These are phyloP conservation scores for Prunus mongolica DNA, from an alignment of 306 rosid genomes.

Conservation along the genomic window DNA sequence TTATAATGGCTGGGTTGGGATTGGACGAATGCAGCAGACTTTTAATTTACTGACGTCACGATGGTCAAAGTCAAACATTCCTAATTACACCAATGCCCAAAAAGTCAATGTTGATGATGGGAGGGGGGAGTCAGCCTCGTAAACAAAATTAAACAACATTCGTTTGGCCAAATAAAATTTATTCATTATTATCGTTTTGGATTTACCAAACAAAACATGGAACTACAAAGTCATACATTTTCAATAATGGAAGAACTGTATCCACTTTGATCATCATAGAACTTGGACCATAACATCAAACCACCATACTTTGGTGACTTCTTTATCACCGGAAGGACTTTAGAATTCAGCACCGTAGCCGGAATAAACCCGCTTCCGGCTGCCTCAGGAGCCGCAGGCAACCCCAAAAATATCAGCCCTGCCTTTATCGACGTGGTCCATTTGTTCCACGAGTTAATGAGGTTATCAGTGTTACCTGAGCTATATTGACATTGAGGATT, in stretches of 20 bases:
- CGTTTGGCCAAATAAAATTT: background rate
- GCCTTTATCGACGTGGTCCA: conserved; percentile 45
- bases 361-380: conserved; percentile 70
- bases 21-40: too few relatives aligned
- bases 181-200: background rate
- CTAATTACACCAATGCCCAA: background rate
- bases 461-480: conserved; percentile 42
- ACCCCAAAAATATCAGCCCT: conserved; percentile 46
- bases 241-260: conserved; percentile 41
- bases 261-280: conserved; percentile 43
- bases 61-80: background rate
- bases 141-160: background rate
- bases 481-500: conserved; percentile 38
- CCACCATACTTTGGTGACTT: conserved; percentile 61
- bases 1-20: too few relatives aligned
- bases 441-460: conserved; percentile 49
- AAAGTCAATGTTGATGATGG: too few relatives aligned
- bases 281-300: conserved; percentile 75
- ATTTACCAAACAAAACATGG: background rate
- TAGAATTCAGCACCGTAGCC: conserved; percentile 40
- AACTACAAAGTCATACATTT: conserved; percentile 34
- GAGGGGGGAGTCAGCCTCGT: background rate
- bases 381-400: conserved; percentile 51
- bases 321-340: conserved; percentile 53
- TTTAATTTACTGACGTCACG: too few relatives aligned